These are phyloP conservation scores for Phytophthora quininea DNA, from an alignment of 352 stramenopile species.

Conservation along the genomic window DNA sequence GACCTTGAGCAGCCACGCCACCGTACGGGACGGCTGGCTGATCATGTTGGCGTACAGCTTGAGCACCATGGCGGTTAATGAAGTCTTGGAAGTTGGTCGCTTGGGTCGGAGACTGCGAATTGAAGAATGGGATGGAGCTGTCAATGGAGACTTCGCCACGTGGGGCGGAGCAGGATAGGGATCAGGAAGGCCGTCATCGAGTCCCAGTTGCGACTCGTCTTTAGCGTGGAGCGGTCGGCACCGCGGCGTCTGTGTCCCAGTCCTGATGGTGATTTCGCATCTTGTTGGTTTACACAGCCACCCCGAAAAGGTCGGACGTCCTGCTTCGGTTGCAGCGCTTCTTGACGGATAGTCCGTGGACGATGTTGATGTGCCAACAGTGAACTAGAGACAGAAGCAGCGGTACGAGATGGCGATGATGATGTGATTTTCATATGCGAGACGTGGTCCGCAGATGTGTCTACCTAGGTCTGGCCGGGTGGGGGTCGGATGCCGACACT, in stretches of 20 bases:
- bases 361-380: too few relatives aligned
- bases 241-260: not conserved
- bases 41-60: conserved; percentile 68
- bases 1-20: conserved; percentile 54
- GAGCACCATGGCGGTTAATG: conserved; percentile 33
- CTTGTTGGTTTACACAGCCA: conserved; percentile 1
- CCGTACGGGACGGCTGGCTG: conserved; percentile 54
- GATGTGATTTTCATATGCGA: not conserved
- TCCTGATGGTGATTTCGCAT: conserved; percentile 1
- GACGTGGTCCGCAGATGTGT: conserved; percentile 5
- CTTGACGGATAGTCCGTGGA: too few relatives aligned
- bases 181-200: not conserved
- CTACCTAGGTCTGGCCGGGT: conserved; percentile 15
- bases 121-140: conserved; percentile 24
- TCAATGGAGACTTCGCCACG: not conserved
- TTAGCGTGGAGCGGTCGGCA: not conserved
- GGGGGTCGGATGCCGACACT: conserved; percentile 10
- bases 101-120: conserved; percentile 15
- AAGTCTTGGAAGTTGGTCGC: not conserved
- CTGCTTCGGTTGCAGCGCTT: too few relatives aligned
- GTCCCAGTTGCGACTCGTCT: too few relatives aligned
- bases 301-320: not conserved
- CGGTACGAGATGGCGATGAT: too few relatives aligned
- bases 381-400: too few relatives aligned
- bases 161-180: not conserved